A percentile compares a stretch with the other conserved stretches of the same genome.
These are phyloP conservation scores for Fimicolochytrium jonesii DNA, from an alignment of 192 early-diverging fungal genomes.

Conservation along the genomic window DNA sequence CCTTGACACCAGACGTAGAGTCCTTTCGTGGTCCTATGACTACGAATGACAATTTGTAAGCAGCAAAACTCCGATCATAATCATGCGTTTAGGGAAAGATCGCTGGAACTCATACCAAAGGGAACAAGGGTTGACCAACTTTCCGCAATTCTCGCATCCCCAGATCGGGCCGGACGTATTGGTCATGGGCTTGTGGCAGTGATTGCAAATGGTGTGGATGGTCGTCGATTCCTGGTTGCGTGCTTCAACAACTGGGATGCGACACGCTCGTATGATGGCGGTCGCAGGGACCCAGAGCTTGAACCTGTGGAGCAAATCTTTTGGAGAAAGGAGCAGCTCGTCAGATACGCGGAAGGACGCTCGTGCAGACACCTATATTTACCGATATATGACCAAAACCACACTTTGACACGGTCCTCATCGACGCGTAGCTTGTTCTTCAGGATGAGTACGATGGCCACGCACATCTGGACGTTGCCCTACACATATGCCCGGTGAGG, in stretches of 20 bases:
- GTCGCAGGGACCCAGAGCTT: conserved; percentile 67
- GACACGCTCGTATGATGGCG: conserved; percentile 52
- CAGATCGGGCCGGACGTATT: conserved; percentile 48
- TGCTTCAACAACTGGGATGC: conserved; percentile 35
- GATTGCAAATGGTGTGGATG: conserved; percentile 63
- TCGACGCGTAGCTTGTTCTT: conserved; percentile 37
- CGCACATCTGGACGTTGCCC: conserved; percentile 79
- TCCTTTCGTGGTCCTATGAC: conserved; percentile 68
- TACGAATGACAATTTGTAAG: conserved; percentile 21
- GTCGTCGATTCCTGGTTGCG: conserved; percentile 67
- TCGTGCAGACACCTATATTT: conserved; percentile 3
- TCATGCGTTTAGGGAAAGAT: not conserved
- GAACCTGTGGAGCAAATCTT: conserved; percentile 68
- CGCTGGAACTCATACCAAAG: conserved; percentile 49
- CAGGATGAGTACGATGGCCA: conserved; percentile 60
- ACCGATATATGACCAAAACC: conserved; percentile 71
- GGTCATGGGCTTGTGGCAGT: conserved; percentile 59
- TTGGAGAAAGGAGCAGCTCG: too few relatives aligned
- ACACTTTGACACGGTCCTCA: conserved; percentile 53
- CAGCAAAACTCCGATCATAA: not conserved
- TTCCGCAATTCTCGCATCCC: conserved; percentile 67
- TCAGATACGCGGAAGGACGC: too few relatives aligned
- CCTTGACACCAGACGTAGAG: conserved; percentile 76
- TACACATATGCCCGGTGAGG: not conserved
- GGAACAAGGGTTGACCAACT: conserved; percentile 59